Base-by-base conservation (phyloP, 2,329 filamentous ascomycete species). In the Cryphonectria parasitica region DNA sequence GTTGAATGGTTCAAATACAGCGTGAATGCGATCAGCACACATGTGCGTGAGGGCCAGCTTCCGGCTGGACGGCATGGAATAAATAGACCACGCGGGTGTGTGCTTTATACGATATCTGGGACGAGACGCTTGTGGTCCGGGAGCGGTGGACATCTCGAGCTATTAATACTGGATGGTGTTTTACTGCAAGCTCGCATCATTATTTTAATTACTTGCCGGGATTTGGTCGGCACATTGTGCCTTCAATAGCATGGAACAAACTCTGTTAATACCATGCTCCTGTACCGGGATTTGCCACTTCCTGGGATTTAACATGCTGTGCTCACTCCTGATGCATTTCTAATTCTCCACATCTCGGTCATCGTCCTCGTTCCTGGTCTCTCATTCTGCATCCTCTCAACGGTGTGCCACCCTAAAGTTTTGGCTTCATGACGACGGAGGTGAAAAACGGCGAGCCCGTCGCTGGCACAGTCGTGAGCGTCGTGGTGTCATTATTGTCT, bases 401-500 rank as follows among this genome's bases (percentile, higher is more conserved):
- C 11, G n/a, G n/a, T 56, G 52, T 28, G 34, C 34, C 25, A 10
- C 25, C 52, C 25, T 25, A 28, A 6, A 56, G 52, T 13, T 17
- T 17, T 15, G 13, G 52, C 52, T 31, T 31, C n/a, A 56, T 56
- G 52, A 56, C 52, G 52, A 15, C 25, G 11, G 52, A 8, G 19
- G 45, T 28, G 52, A 13, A 2, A 28, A 17, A 11, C 13, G 6
- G 25, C 39, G 63, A 25, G 45, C 68, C 64, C 15, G 43, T 61
- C 7, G 68, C 66, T 45, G 68, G 68, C 45, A 61, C 28, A 4
- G 43, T 68, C 5, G 66, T 70, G 36, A 70, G 68, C 68, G 64
- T 70, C 34, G 43, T 70, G 36, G 62, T 70, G 25, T 67, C 68
- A 52, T 71, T 76, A 64, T 39, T 70, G 17, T 67, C 75, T 1